A percentile compares a stretch with the other conserved stretches of the same genome.
These are phyloP conservation scores for Penicillium sp. DNA, from an alignment of 2,329 filamentous ascomycete species.

Conservation along the genomic window DNA sequence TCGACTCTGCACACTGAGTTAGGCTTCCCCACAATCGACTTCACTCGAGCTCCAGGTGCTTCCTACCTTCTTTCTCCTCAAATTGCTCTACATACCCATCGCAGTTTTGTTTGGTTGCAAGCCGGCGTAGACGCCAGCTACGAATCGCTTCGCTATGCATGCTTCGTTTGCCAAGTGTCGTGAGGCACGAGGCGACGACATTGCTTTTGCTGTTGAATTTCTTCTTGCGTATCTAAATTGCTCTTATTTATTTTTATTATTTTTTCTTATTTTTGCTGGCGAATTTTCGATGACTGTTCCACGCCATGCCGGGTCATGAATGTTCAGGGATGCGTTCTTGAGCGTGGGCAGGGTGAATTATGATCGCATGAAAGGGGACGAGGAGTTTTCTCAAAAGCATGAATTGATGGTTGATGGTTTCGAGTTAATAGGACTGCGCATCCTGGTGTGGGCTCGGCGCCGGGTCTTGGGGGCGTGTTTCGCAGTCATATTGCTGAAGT, in stretches of 20 bases:
- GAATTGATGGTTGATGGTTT: conserved; percentile 10
- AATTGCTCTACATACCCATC: conserved; percentile 26
- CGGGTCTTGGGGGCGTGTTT: conserved; percentile 4
- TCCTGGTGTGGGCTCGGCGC: conserved; percentile 5
- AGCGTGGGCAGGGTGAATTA: background rate
- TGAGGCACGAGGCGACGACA: conserved; percentile 19
- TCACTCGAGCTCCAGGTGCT: conserved; percentile 13
- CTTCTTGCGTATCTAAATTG: conserved; percentile 24
- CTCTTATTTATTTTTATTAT: conserved; percentile 14
- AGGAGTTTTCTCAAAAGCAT: conserved; percentile 11
- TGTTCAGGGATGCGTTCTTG: conserved; percentile 4
- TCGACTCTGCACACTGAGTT: conserved; percentile 8
- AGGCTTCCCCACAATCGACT: conserved; percentile 10
- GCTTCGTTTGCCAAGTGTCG: conserved; percentile 19
- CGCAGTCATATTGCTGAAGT: conserved; percentile 14
- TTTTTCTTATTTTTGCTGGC: conserved; percentile 2
- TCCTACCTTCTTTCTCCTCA: conserved; percentile 17
- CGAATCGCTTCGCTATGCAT: conserved; percentile 14
- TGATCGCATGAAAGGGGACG: conserved; percentile 5
- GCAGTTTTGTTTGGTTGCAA: conserved; percentile 20
- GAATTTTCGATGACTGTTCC: conserved; percentile 10
- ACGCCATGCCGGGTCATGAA: conserved; percentile 14
- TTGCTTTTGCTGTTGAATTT: conserved; percentile 15
- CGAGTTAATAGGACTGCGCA: background rate
- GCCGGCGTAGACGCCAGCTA: conserved; percentile 17